Percentiles rank a stretch among this genome's conserved stretches.
phyloP scores from a whole-genome alignment of 441 rosid species.

The Croton setiger region DNA sequence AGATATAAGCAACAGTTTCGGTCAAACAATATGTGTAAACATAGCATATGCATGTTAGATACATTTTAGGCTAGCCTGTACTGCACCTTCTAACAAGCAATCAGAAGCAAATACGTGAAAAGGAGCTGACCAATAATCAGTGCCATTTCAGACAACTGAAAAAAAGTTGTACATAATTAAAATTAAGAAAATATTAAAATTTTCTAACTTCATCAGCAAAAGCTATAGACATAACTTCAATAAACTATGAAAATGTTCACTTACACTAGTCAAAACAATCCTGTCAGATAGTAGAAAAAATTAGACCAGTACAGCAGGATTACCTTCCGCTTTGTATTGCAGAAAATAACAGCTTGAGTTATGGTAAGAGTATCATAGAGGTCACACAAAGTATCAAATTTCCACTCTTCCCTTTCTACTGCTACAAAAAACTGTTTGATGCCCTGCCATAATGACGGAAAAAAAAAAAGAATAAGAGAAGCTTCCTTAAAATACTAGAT shows the following conservation, averaged over 20 bases:
- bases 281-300: neutral
- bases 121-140: neutral
- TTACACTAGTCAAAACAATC: neutral
- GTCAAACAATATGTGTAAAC: too few relatives aligned
- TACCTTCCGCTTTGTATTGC: slow-evolving; percentile 97
- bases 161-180: neutral
- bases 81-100: neutral
- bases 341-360: slow-evolving; percentile 94
- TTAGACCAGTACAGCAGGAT: neutral
- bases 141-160: neutral
- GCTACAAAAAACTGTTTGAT: slow-evolving; percentile 93
- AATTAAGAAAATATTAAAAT: neutral
- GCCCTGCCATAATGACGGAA: slow-evolving; percentile 46
- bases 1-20: too few relatives aligned
- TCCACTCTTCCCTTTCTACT: slow-evolving; percentile 98
- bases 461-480: slow-evolving; percentile 20
- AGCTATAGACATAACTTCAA: neutral
- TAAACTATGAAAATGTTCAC: neutral
- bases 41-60: too few relatives aligned
- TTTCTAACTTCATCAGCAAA: neutral
- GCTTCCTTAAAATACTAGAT: slow-evolving; percentile 33
- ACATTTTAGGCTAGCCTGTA: too few relatives aligned
- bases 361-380: slow-evolving; percentile 94
- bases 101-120: neutral
- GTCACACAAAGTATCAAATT: slow-evolving; percentile 93